These are phyloP conservation scores for Chernovozyma sophiae-reginae DNA, from an alignment of 1,139 yeast species.

Conservation along the genomic window DNA sequence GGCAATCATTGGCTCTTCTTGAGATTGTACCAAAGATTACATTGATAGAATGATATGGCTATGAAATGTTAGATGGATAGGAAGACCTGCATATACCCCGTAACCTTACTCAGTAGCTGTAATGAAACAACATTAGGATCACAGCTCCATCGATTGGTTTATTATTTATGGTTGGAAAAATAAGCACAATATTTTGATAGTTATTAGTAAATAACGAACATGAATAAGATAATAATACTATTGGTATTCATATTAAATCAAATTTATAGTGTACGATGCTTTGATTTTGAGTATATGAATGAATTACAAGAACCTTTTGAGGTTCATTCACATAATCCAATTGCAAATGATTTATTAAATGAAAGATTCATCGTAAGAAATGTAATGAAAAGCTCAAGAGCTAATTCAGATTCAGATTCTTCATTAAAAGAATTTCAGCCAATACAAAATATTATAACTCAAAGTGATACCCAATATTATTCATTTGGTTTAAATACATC, in stretches of 20 bases:
- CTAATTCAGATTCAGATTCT: background rate
- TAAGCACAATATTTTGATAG: too few relatives aligned
- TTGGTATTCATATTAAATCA: too few relatives aligned
- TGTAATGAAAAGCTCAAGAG: background rate
- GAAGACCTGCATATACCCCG: too few relatives aligned
- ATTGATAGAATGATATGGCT: too few relatives aligned
- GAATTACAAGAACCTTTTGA: background rate
- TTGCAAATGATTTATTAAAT: slow-evolving; percentile 1
- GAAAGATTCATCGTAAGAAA: background rate
- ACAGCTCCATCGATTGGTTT: too few relatives aligned
- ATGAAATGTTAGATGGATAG: too few relatives aligned
- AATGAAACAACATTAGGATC: too few relatives aligned
- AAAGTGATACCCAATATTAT: slow-evolving; percentile 39
- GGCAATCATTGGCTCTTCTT: too few relatives aligned
- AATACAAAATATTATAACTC: slow-evolving; percentile 20
- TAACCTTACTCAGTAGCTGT: too few relatives aligned
- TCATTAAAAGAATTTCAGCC: background rate
- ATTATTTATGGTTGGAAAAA: too few relatives aligned
- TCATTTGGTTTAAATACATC: slow-evolving; percentile 45
- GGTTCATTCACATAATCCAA: background rate
- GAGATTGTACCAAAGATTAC: too few relatives aligned
- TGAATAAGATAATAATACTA: background rate
- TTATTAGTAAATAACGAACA: too few relatives aligned
- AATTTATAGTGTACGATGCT: background rate
- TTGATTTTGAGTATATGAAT: background rate